These are phyloP conservation scores for Wickerhamiella musiphila DNA, from an alignment of 805 yeast genomes.

Conservation along the genomic window DNA sequence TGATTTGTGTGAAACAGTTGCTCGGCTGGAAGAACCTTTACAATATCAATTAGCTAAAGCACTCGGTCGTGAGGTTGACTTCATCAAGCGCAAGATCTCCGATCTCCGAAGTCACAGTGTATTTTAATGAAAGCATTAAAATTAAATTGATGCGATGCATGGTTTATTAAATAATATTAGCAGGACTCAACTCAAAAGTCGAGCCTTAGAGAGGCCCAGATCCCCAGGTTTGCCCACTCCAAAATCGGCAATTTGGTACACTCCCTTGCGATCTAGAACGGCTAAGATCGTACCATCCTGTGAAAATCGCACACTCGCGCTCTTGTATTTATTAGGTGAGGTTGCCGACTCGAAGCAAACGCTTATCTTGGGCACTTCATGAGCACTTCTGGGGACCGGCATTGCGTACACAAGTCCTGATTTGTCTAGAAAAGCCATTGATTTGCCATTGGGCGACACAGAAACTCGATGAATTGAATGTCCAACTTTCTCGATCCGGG, in stretches of 20 bases:
- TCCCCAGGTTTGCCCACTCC: constrained; percentile 64
- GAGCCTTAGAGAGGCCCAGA: constrained; percentile 20
- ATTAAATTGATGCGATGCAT: background rate
- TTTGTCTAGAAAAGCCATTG: constrained; percentile 63
- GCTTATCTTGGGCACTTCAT: constrained; percentile 32
- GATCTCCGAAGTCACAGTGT: constrained; percentile 18
- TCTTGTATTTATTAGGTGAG: constrained; percentile 52
- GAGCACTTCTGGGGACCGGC: constrained; percentile 34
- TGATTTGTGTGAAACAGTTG: constrained; percentile 54
- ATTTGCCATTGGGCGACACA: constrained; percentile 73
- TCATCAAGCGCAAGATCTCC: constrained; percentile 18
- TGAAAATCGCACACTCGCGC: constrained; percentile 66
- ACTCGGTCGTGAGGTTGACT: constrained; percentile 19
- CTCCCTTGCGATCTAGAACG: constrained; percentile 67
- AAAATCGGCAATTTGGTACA: constrained; percentile 65
- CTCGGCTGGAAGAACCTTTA: constrained; percentile 11
- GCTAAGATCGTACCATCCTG: constrained; percentile 67
- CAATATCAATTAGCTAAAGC: constrained; percentile 18
- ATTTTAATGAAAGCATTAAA: constrained; percentile 6
- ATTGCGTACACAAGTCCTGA: constrained; percentile 60
- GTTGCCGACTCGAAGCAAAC: constrained; percentile 63
- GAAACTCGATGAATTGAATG: constrained; percentile 55
- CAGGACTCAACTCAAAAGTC: constrained; percentile 11
- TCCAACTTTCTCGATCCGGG: constrained; percentile 67
- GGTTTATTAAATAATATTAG: background rate